Base-by-base conservation (phyloP, 1,139 yeast species). In the Starmera stellimalicola region DNA sequence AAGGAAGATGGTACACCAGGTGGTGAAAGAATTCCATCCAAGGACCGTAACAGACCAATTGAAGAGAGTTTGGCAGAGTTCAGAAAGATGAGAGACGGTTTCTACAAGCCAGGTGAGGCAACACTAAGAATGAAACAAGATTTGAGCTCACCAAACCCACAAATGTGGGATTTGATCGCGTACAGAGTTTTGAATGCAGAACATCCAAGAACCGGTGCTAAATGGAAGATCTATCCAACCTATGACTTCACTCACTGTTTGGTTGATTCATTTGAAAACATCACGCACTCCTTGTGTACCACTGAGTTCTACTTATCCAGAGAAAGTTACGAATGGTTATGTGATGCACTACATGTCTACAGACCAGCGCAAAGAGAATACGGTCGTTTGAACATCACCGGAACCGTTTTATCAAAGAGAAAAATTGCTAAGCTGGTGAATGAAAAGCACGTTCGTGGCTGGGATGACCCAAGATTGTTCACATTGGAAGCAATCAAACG, bases 141-240 rank as follows among this genome's bases (percentile, higher is more conserved):
- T 55, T 65, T 91, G 43, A 57, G 60, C n/a, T 82, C 93, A 26
- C 94, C 95, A 44, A 83, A 85, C 46, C 98, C 98, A 16, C 98
- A 91, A 63, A 93, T 93, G 98, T 93, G 99, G 98, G 99, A 93
- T 60, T 72, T 91, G 47, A 94, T 91, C 39, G 98, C 98, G n/a
- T 93, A 93, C 63, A 76, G 99, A 58, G 95, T 93, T 7, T 68
- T 93, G 49, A 70, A 88, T 49, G 88, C 95, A 17, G 74, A 85
- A 19, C 98, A 93, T 61, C 95, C 91, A 59, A 79, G 98, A 62
- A 91, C 98, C 12, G 98, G 97, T 36, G 79, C 74, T 55, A 82
- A 82, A 58, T 93, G 99, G 99, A 85, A 81, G 61, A 88, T 93
- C 40, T 93, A 93, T 55, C 99, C 99, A 42, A 93, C 98, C 15